Percentiles rank a stretch among this genome's conserved stretches.
Conservation (phyloP, 2,329 filamentous ascomycete genomes). For the Ophiosphaerella narmari region DNA sequence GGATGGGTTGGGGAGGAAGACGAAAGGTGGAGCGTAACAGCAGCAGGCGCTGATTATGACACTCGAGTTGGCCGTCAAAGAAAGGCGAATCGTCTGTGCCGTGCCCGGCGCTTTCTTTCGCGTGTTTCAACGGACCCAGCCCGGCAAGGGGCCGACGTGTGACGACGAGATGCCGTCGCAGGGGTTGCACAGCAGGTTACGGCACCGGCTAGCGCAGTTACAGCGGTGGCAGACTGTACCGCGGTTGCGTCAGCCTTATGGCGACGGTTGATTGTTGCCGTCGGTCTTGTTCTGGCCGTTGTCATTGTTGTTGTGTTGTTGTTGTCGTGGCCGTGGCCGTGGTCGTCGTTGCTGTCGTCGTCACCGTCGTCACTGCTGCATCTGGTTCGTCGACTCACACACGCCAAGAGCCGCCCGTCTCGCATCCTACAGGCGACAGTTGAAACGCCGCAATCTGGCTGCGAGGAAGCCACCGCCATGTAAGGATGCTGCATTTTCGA, state of each 20-base stretch:
- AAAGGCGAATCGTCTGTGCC: constrained; percentile 5
- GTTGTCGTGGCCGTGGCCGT: no score
- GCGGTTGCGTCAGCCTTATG: no score
- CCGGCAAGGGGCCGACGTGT: constrained; percentile 29
- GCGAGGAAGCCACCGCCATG: no score
- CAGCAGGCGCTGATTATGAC: neutral
- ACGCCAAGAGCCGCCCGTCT: no score
- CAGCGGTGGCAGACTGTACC: no score
- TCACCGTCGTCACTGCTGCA: no score
- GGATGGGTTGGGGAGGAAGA: neutral
- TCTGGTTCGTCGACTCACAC: no score
- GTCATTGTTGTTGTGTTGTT: no score
- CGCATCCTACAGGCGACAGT: neutral
- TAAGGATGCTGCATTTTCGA: constrained; percentile 15
- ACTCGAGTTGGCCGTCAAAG: neutral
- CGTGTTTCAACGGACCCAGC: constrained; percentile 31
- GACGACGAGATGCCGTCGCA: constrained; percentile 19
- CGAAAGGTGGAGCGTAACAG: neutral
- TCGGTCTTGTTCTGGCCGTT: no score
- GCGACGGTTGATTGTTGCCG: no score
- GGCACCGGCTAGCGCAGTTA: no score
- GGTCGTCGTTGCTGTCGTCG: no score
- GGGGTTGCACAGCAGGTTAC: constrained; percentile 2
- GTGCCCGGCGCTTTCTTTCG: constrained; percentile 20
- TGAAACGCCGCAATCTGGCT: constrained; percentile 17